These are phyloP conservation scores for Globisporangium mamillatum DNA, from an alignment of 352 stramenopile genomes.

Conservation along the genomic window DNA sequence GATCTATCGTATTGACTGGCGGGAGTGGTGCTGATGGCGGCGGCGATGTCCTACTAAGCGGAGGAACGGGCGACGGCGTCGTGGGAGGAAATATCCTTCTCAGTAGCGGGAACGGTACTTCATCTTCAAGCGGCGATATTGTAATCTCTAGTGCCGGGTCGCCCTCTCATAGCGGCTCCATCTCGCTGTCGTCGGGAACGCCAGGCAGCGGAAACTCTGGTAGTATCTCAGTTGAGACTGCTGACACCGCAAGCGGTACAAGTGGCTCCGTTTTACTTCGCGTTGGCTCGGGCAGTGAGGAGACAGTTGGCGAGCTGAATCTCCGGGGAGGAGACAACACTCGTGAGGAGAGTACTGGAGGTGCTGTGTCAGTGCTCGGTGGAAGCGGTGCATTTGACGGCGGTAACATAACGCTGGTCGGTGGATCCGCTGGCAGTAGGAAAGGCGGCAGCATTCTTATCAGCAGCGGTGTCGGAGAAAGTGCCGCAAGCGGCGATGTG, in stretches of 20 bases:
- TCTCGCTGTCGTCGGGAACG: constrained; percentile 19
- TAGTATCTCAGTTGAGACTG: constrained; percentile 16
- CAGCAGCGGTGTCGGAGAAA: constrained; percentile 23
- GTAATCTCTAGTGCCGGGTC: constrained; percentile 14
- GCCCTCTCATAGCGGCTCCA: constrained; percentile 18
- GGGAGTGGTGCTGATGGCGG: constrained; percentile 16
- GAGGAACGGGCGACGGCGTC: constrained; percentile 16
- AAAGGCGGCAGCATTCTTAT: constrained; percentile 30
- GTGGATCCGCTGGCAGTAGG: constrained; percentile 16
- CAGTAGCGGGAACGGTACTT: constrained; percentile 20
- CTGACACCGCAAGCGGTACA: constrained; percentile 14
- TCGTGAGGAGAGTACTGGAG: constrained; percentile 16
- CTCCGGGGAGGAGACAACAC: constrained; percentile 21
- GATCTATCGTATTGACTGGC: constrained; percentile 18
- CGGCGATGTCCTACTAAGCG: constrained; percentile 16
- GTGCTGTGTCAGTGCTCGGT: constrained; percentile 17
- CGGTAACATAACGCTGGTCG: constrained; percentile 20
- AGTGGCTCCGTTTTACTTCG: constrained; percentile 20
- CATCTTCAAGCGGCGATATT: constrained; percentile 17
- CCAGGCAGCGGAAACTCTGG: constrained; percentile 19
- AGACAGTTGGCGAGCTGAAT: constrained; percentile 15
- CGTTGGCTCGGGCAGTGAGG: constrained; percentile 19
- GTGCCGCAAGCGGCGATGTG: constrained; percentile 26
- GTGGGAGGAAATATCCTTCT: constrained; percentile 24
- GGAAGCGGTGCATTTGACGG: constrained; percentile 19